Evolutionary conservation across 495 filamentous ascomycete genomes (phyloP), one percentile per base, ranked within the genome.

Genomic region (Lasiosphaeria ovina): DNA sequence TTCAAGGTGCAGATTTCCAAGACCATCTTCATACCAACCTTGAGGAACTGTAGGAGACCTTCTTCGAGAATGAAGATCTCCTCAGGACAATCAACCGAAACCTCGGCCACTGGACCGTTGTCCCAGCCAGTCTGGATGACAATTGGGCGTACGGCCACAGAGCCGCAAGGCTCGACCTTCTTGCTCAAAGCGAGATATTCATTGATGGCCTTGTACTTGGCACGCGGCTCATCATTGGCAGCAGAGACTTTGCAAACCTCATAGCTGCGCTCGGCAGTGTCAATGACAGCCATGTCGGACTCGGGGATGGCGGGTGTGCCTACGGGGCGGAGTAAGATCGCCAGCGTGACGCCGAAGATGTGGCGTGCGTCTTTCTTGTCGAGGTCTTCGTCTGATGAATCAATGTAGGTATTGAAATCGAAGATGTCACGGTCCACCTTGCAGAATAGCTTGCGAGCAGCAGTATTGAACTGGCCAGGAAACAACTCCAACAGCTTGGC

Each of bases 391-490:
- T 68, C 35, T 24, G 24, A 24, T 24, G 24, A 24, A 24, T 24
- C 2, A 24, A 24, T 24, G 24, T 24, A 24, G 54, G 42, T 47
- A 35, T 57, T 42, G 6, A 16, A 35, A 34, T 55, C 53, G 6
- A 33, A 58, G 7, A 17, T 17, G 16, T 45, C 44, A 1, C 66
- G 42, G 7, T 54, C 47, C 1, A 51, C 35, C 31, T 73, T 56
- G 55, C 51, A 65, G 59, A 73, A 72, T 9, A 77, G 63, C 12
- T 53, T 36, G 35, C 45, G 33, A 16, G 69, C 68, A 14, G 84
- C 80, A n/a, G 66, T 70, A 67, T 95, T 92, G 81, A 96, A 96
- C 50, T 75, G 64, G 5, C 93, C 92, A 0, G 91, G 92, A 6
- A 90, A 79, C 3, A 72, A 58, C 3, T 59, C 51, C 3, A 77